Percentiles rank a stretch among this genome's conserved stretches.
phyloP scores from a whole-genome alignment of 2,329 filamentous ascomycete species.

The Fusarium poae region DNA sequence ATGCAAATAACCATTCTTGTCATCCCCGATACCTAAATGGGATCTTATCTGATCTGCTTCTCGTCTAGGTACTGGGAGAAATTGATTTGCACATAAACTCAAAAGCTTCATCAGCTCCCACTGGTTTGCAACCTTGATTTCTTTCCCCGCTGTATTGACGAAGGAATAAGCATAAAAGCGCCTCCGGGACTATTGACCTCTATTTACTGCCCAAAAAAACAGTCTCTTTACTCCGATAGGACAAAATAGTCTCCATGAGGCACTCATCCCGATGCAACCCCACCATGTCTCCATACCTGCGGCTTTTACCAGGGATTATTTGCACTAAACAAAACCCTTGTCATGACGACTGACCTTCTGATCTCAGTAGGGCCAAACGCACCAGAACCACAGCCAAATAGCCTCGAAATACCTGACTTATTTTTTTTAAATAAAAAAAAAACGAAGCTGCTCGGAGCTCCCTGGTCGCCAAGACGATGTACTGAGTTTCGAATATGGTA shows the following conservation, averaged over 20 bases:
- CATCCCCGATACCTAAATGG: neutral
- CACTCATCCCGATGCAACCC: conserved; percentile 6
- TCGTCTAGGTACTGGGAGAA: neutral
- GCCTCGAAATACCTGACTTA: neutral
- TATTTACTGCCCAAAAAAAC: neutral
- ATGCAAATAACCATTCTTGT: neutral
- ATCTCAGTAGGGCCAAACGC: neutral
- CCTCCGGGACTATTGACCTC: conserved; percentile 22
- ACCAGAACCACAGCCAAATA: neutral
- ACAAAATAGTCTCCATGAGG: neutral
- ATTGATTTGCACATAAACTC: neutral
- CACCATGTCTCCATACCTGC: conserved; percentile 17
- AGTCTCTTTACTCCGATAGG: conserved; percentile 27
- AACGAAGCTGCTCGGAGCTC: conserved; percentile 3
- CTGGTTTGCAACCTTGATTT: neutral
- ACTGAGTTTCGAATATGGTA: neutral
- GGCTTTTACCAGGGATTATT: conserved; percentile 18
- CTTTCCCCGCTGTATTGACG: conserved; percentile 15
- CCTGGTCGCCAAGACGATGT: conserved; percentile 10
- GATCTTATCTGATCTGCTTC: neutral
- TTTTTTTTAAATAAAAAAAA: conserved; percentile 1
- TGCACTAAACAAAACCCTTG: conserved; percentile 13
- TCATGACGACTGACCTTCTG: neutral
- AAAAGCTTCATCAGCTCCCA: neutral
- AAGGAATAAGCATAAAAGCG: conserved; percentile 40